A percentile compares a stretch with the other conserved stretches of the same genome.
Conservation (phyloP, 257 asterid species). For the Solanum rostratum region DNA sequence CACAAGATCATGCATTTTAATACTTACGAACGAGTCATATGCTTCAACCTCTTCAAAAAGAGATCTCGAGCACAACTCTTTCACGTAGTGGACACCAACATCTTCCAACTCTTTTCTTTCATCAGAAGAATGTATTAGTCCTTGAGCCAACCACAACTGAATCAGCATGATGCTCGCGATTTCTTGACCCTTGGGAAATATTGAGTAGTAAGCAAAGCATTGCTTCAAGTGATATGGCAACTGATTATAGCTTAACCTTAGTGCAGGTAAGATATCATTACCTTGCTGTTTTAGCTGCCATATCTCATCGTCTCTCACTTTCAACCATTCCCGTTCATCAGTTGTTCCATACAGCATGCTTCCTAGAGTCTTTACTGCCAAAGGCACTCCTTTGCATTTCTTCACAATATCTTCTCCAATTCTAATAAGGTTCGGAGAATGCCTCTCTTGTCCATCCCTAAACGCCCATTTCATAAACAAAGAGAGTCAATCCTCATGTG, state of each 20-base stretch:
- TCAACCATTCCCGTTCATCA: neutral
- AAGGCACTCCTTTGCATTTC: constrained; percentile 7
- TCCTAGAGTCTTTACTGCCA: constrained; percentile 8
- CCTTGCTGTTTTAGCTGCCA: neutral
- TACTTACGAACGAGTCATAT: neutral
- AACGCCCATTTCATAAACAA: constrained; percentile 6
- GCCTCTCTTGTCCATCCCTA: neutral
- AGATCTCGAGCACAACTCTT: neutral
- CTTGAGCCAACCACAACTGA: neutral
- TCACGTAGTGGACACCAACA: neutral
- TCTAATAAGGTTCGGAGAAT: neutral
- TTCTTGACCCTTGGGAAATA: neutral
- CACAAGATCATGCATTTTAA: neutral
- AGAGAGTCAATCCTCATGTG: neutral
- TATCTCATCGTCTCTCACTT: neutral
- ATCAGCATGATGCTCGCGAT: neutral
- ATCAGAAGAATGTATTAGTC: neutral
- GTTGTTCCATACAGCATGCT: neutral
- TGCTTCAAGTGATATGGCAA: neutral
- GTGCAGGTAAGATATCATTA: neutral
- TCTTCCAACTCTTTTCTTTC: neutral
- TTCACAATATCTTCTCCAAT: constrained; percentile 1
- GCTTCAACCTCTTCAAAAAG: constrained; percentile 1
- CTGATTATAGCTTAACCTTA: neutral
- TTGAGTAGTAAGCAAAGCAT: neutral